These are phyloP conservation scores for Eutrema japonicum DNA, from an alignment of 345 rosid species.

Conservation along the genomic window DNA sequence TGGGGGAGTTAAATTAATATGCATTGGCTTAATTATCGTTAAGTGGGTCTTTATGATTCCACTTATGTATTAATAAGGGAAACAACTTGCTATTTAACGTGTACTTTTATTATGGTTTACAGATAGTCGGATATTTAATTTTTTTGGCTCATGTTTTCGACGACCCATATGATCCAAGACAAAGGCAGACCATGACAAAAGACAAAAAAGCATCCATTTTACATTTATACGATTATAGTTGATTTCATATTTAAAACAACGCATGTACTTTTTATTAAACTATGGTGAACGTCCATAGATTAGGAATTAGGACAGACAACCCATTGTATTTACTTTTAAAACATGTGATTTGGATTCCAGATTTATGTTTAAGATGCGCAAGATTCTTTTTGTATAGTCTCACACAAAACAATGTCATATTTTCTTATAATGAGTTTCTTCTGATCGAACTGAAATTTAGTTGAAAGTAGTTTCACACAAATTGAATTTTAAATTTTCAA, in stretches of 20 bases:
- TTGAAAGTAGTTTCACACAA: neutral
- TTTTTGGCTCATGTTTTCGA: slow-evolving; percentile 16
- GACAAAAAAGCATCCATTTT: slow-evolving; percentile 34
- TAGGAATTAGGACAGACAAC: neutral
- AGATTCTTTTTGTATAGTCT: slow-evolving; percentile 5
- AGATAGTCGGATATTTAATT: slow-evolving; percentile 5
- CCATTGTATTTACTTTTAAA: slow-evolving; percentile 11
- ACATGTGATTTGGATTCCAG: slow-evolving; percentile 1
- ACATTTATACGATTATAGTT: slow-evolving; percentile 14
- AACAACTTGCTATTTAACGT: slow-evolving; percentile 25
- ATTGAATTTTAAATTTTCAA: neutral
- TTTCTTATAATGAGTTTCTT: neutral
- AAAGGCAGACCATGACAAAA: slow-evolving; percentile 1
- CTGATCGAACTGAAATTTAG: neutral
- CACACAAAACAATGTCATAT: slow-evolving; percentile 1
- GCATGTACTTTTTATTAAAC: neutral
- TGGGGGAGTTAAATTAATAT: neutral
- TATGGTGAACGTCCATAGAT: slow-evolving; percentile 28
- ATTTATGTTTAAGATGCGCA: neutral
- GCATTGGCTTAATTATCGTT: slow-evolving; percentile 13
- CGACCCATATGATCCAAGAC: slow-evolving; percentile 35
- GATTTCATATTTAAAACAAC: neutral
- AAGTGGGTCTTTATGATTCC: slow-evolving; percentile 41
- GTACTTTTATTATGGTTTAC: slow-evolving; percentile 26
- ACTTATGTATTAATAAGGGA: slow-evolving; percentile 21